Evolutionary conservation across 148 eudicot species (phyloP), one percentile per base, ranked within the genome.

Genomic region (Drosera capensis): DNA sequence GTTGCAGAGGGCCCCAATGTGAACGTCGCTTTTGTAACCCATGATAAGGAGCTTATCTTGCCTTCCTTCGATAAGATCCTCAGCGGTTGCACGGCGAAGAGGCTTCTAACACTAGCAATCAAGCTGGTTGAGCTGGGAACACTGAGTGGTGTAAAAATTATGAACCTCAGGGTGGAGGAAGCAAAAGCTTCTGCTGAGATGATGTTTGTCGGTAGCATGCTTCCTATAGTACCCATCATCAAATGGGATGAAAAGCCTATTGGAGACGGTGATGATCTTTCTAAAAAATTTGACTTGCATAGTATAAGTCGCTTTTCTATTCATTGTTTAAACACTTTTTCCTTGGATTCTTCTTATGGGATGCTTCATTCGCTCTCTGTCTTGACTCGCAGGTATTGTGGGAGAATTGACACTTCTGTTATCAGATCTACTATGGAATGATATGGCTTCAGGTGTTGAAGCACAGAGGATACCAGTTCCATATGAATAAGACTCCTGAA

Each of bases 1-100:
- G 36, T 81, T 5, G 93, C 82, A 0, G 93, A 81, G 67, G 93
- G 93, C 40, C 93, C 93, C 3, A 77, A 74, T 51, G 66, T 80
- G 64, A 80, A 80, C 41, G 78, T 77, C 3, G 90, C 78, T 29
- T 71, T 81, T 36, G 55, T 81, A 20, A 81, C 71, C 20, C 52
- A 37, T 48, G 81, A 81, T 11, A 68, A 64, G 54, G 85, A 74
- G 62, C 81, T 81, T 45, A 59, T 81, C 30, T 48, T 77, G 74
- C 93, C 93, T 39, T 11, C 20, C 13, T 81, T 81, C 52, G 81
- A 81, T 47, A 74, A 64, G 57, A 74, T 74, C 20, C 65, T 81
- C 0, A 53, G 74, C 35, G 93, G 93, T n/a, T 77, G 93, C 68
- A 74, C 93, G 8, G 85, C 85, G 6, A 24, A 52, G 34, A 69